A percentile compares a stretch with the other conserved stretches of the same genome.
Conservation (phyloP, 2,329 filamentous ascomycete species). For the Grosmannia huntii region DNA sequence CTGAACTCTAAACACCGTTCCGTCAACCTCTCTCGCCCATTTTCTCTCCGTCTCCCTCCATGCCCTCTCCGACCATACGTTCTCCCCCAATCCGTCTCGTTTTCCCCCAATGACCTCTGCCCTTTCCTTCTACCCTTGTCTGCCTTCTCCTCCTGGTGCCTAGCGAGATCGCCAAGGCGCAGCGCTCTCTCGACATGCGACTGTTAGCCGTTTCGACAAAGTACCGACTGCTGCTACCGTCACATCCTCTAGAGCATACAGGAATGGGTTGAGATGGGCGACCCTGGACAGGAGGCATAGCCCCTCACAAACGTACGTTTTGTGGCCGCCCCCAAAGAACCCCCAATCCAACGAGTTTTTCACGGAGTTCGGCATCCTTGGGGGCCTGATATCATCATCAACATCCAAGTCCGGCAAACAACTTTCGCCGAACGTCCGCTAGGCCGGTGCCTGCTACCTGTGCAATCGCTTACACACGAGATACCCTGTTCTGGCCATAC, state of each 20-base stretch:
- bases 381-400: too few species aligned
- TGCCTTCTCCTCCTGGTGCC: too few species aligned
- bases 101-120: too few species aligned
- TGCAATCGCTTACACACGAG: not conserved
- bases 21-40: not conserved
- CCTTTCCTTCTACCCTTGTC: too few species aligned
- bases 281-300: not conserved
- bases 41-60: not conserved
- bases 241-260: not conserved
- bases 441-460: not conserved
- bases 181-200: too few species aligned
- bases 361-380: too few species aligned
- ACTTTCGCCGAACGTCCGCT: not conserved
- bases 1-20: slow-evolving; percentile 33
- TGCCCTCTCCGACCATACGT: not conserved
- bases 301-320: not conserved
- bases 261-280: not conserved
- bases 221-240: not conserved
- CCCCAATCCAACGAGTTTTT: too few species aligned
- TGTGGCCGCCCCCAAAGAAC: too few species aligned
- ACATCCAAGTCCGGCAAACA: too few species aligned
- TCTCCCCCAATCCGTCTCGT: not conserved
- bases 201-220: not conserved
- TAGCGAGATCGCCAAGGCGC: too few species aligned
- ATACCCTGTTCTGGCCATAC: not conserved